phyloP scores from a whole-genome alignment of 2,329 filamentous ascomycete genomes.

The Dothistroma septosporum region DNA sequence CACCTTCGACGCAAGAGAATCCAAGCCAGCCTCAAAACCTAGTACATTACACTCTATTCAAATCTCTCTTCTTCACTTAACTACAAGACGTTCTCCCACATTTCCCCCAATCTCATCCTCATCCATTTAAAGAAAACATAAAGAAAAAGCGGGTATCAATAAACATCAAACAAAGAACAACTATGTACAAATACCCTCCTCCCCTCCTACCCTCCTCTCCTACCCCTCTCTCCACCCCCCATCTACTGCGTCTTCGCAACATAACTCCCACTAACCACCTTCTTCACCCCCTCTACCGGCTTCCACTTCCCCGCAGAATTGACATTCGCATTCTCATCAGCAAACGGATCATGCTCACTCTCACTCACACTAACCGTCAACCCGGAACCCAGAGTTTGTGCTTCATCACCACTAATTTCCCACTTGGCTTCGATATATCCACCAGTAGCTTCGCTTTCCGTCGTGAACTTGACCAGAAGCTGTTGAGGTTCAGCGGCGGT shows the following conservation, averaged over 20 bases:
- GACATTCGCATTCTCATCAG: slow-evolving; percentile 51
- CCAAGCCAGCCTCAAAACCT: too few relatives aligned
- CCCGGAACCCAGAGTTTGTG: slow-evolving; percentile 53
- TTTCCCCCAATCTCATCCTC: not conserved
- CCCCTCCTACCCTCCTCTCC: not conserved
- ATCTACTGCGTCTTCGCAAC: slow-evolving; percentile 21
- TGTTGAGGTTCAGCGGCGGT: slow-evolving; percentile 61
- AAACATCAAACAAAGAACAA: not conserved
- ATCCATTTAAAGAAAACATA: too few relatives aligned
- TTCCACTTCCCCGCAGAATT: slow-evolving; percentile 53
- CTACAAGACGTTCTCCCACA: too few relatives aligned
- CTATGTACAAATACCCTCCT: too few relatives aligned
- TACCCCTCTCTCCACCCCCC: not conserved
- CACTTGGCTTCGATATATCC: slow-evolving; percentile 80
- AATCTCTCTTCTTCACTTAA: too few relatives aligned
- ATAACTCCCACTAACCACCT: slow-evolving; percentile 72
- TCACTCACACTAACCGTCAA: slow-evolving; percentile 54
- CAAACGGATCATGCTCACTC: slow-evolving; percentile 63
- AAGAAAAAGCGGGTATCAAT: not conserved
- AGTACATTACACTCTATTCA: too few relatives aligned
- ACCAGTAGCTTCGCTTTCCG: slow-evolving; percentile 65
- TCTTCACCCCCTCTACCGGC: slow-evolving; percentile 61
- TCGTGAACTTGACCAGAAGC: slow-evolving; percentile 77
- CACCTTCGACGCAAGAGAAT: too few relatives aligned
- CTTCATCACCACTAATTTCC: slow-evolving; percentile 59